Percentiles rank a stretch among this genome's conserved stretches.
Evolutionary conservation across 148 eudicot genomes (phyloP).

Genomic region (Rheum nobile): DNA sequence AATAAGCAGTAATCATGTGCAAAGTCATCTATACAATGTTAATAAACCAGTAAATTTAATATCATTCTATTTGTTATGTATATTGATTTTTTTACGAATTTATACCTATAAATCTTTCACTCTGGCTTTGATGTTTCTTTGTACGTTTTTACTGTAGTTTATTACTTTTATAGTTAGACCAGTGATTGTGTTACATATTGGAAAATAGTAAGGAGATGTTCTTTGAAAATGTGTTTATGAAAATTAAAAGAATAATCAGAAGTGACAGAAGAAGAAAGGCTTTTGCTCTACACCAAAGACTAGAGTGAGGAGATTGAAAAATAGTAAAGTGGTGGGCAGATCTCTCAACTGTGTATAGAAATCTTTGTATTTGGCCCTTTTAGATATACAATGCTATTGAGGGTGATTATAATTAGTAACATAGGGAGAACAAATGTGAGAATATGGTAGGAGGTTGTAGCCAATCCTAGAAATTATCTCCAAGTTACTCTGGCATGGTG

Average conservation of each 20-base stretch:
- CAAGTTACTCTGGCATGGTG: background rate
- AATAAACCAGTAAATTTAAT: background rate
- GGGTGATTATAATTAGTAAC: background rate
- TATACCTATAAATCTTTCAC: background rate
- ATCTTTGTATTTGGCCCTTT: background rate
- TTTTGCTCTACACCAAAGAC: background rate
- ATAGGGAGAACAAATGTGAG: background rate
- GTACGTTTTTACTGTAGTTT: background rate
- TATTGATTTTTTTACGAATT: background rate
- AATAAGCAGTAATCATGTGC: background rate
- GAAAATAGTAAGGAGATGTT: background rate
- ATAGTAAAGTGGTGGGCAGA: background rate
- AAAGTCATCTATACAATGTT: background rate
- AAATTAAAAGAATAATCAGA: background rate
- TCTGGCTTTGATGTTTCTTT: background rate
- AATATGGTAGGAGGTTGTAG: too few species aligned
- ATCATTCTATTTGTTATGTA: background rate
- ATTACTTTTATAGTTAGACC: background rate
- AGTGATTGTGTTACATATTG: background rate
- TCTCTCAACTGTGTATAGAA: background rate
- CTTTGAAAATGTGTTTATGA: background rate
- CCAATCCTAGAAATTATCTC: background rate
- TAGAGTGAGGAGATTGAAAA: background rate
- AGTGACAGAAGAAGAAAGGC: background rate
- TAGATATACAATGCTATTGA: background rate